Evolutionary conservation across 23 red algal species (phyloP).

Genomic region (Pyropia haitanensis): DNA sequence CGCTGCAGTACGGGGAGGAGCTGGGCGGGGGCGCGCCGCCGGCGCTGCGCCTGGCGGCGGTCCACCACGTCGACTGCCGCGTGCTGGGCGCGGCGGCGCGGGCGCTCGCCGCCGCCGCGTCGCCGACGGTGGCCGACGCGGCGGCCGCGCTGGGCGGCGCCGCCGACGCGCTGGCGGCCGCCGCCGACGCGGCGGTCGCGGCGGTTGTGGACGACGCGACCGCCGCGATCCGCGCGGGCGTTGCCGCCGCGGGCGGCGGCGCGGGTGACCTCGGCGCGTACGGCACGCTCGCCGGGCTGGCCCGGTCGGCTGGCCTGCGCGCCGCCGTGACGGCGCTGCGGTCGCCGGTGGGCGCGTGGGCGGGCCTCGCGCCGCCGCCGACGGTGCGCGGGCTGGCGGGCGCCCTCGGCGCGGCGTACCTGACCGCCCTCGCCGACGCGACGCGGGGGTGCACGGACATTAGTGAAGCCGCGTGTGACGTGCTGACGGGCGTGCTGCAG

Average conservation of each 20-base stretch:
- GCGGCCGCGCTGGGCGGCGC: slow-evolving; percentile 5
- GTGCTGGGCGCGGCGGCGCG: slow-evolving; percentile 36
- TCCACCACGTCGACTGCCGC: slow-evolving; percentile 45
- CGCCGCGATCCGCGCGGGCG: slow-evolving; percentile 27
- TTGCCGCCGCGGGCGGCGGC: slow-evolving; percentile 41
- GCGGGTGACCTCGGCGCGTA: slow-evolving; percentile 37
- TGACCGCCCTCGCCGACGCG: slow-evolving; percentile 26
- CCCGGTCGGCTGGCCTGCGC: slow-evolving; percentile 38
- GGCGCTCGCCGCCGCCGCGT: not conserved
- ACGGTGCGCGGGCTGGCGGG: slow-evolving; percentile 31
- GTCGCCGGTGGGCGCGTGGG: slow-evolving; percentile 36
- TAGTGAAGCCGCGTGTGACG: slow-evolving; percentile 53
- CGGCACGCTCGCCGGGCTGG: slow-evolving; percentile 42
- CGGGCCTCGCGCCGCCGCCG: slow-evolving; percentile 44
- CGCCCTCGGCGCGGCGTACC: slow-evolving; percentile 37
- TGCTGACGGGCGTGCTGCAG: slow-evolving; percentile 24
- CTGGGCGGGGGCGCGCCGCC: slow-evolving; percentile 30
- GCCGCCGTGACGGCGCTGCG: slow-evolving; percentile 47
- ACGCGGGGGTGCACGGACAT: slow-evolving; percentile 39
- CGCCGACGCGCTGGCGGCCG: slow-evolving; percentile 12
- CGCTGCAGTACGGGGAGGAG: slow-evolving; percentile 46
- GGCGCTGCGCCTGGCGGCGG: slow-evolving; percentile 44
- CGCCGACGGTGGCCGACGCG: not conserved
- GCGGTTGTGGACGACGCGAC: slow-evolving; percentile 30
- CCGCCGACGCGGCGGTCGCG: slow-evolving; percentile 37